Evolutionary conservation across 495 filamentous ascomycete species (phyloP).

Genomic region (Aspergillus avenaceus): DNA sequence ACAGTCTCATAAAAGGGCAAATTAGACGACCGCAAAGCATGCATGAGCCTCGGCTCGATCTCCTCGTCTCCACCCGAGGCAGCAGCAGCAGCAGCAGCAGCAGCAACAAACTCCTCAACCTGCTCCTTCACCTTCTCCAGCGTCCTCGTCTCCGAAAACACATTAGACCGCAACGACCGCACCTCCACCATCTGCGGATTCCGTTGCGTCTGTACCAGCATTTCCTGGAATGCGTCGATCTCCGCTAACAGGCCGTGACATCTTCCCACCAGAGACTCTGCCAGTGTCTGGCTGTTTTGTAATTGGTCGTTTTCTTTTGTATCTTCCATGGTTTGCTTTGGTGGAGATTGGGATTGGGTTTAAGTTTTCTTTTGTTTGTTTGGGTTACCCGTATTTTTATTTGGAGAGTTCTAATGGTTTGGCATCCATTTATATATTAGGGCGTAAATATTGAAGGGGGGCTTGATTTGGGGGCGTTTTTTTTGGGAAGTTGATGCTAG

Average conservation of each 20-base stretch:
- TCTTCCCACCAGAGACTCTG: slow-evolving; percentile 32
- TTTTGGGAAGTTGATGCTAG: too few species aligned
- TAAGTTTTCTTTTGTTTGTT: too few species aligned
- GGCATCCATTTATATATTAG: too few species aligned
- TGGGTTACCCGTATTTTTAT: too few species aligned
- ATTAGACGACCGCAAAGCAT: slow-evolving; percentile 54
- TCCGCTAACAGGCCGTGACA: slow-evolving; percentile 42
- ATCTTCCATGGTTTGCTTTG: background rate
- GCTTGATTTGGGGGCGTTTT: too few species aligned
- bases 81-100: slow-evolving; percentile 1
- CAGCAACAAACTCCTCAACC: slow-evolving; percentile 12
- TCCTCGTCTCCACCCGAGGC: slow-evolving; percentile 13
- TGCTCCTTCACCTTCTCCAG: slow-evolving; percentile 43
- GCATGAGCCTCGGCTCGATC: slow-evolving; percentile 25
- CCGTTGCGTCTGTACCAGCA: slow-evolving; percentile 39
- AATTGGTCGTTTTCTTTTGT: background rate
- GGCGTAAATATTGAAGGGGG: too few species aligned
- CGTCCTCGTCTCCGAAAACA: slow-evolving; percentile 45
- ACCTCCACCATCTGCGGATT: slow-evolving; percentile 51
- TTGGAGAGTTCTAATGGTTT: too few species aligned
- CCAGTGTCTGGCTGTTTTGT: slow-evolving; percentile 8
- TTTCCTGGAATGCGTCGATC: slow-evolving; percentile 42
- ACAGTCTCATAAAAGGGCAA: slow-evolving; percentile 53
- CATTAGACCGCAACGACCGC: slow-evolving; percentile 44
- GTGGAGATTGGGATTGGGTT: background rate